Percentiles rank a stretch among this genome's conserved stretches.
phyloP scores from a whole-genome alignment of 768 basidiomycete genomes.

The Suillus weaverae region DNA sequence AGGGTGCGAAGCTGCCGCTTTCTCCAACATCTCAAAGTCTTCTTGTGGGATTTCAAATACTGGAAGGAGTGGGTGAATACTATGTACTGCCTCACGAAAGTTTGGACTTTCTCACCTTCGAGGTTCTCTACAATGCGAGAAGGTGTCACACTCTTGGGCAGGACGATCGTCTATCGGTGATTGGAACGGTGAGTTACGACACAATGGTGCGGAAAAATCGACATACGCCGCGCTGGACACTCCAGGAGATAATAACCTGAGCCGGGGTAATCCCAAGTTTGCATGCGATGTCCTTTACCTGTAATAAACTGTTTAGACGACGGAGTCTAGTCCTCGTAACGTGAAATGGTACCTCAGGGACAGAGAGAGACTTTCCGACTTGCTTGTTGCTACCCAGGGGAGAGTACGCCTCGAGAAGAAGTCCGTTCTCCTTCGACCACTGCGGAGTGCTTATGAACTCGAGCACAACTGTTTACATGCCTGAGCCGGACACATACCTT shows the following conservation, averaged over 20 bases:
- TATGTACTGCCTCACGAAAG: neutral
- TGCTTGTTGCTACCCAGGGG: constrained; percentile 65
- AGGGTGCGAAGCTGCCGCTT: constrained; percentile 45
- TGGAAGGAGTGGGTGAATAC: constrained; percentile 7
- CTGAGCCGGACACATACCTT: constrained; percentile 40
- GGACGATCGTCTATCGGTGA: constrained; percentile 53
- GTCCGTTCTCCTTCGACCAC: constrained; percentile 66
- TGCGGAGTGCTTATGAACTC: constrained; percentile 18
- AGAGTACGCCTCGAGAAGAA: constrained; percentile 76
- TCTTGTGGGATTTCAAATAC: constrained; percentile 37
- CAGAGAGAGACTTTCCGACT: constrained; percentile 56
- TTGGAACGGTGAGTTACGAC: neutral
- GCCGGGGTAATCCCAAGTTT: constrained; percentile 72
- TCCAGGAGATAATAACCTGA: constrained; percentile 75
- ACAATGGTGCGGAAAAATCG: neutral
- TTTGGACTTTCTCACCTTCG: constrained; percentile 41
- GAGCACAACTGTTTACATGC: neutral
- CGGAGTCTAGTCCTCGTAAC: neutral
- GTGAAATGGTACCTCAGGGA: constrained; percentile 47
- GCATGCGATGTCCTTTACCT: constrained; percentile 59
- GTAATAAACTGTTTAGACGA: neutral
- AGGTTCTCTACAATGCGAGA: constrained; percentile 70
- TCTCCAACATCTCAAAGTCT: constrained; percentile 42
- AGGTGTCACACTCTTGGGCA: constrained; percentile 78
- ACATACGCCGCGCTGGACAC: constrained; percentile 71